These are phyloP conservation scores for Magnolia officinalis DNA, from an alignment of 164 flowering plant species.

Conservation along the genomic window DNA sequence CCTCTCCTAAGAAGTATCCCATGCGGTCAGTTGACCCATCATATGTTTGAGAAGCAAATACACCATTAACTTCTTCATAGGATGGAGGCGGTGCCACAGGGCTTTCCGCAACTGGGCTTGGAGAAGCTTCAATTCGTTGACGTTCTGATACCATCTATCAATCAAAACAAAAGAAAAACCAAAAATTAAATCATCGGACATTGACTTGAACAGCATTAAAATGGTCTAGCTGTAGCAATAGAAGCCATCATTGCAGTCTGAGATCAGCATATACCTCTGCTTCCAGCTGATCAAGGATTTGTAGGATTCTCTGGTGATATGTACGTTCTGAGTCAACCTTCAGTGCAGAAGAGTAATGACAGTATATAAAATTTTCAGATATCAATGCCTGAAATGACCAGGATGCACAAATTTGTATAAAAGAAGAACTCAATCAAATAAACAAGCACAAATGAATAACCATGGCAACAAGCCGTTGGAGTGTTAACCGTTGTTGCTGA, in stretches of 20 bases:
- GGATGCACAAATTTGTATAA: background rate
- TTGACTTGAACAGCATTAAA: background rate
- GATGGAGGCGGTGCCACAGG: conserved; percentile 69
- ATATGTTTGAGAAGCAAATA: conserved; percentile 44
- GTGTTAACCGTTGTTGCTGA: conserved; percentile 91
- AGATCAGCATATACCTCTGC: conserved; percentile 46
- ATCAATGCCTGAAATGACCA: background rate
- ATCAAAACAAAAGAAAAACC: background rate
- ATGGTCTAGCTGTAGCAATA: background rate
- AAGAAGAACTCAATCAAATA: background rate
- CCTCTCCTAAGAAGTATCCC: conserved; percentile 90
- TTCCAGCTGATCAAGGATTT: conserved; percentile 89
- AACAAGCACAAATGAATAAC: conserved; percentile 29
- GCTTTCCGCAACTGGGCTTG: conserved; percentile 38
- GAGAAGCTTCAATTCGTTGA: conserved; percentile 73
- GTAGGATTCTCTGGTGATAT: conserved; percentile 73
- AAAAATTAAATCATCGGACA: background rate
- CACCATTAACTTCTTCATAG: conserved; percentile 66
- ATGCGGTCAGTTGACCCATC: conserved; percentile 49
- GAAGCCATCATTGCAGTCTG: background rate
- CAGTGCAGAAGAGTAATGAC: conserved; percentile 11
- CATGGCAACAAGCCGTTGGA: conserved; percentile 83
- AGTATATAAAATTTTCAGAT: background rate
- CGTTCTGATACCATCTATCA: conserved; percentile 74
- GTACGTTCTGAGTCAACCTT: conserved; percentile 88